phyloP scores from a whole-genome alignment of 2,329 filamentous ascomycete species.

The Sarocladium strictum region DNA sequence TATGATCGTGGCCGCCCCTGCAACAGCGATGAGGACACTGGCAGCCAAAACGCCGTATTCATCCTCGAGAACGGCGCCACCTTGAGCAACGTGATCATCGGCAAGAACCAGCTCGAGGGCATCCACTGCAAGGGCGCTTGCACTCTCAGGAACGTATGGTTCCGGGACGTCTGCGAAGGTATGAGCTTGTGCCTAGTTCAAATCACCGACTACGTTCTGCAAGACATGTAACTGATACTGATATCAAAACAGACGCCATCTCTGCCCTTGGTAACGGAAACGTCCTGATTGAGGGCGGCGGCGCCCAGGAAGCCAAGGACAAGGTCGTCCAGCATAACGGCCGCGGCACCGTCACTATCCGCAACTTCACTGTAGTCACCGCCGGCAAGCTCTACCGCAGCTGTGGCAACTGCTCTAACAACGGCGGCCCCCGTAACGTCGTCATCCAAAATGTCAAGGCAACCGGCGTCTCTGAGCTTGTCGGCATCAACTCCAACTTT shows the following conservation, averaged over 20 bases:
- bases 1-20: conserved; percentile 17
- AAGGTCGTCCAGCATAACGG: conserved; percentile 30
- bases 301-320: conserved; percentile 25
- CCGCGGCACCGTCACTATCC: conserved; percentile 22
- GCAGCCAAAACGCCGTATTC: conserved; percentile 32
- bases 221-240: too few species aligned
- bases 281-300: conserved; percentile 22
- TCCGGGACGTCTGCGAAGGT: conserved; percentile 37
- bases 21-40: conserved; percentile 15
- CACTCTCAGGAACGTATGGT: conserved; percentile 42
- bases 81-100: conserved; percentile 40
- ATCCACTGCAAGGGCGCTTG: conserved; percentile 39
- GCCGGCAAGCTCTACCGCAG: conserved; percentile 42
- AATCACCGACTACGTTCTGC: background rate
- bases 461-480: conserved; percentile 35
- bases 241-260: background rate
- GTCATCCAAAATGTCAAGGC: conserved; percentile 38
- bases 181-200: background rate
- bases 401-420: conserved; percentile 39
- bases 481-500: conserved; percentile 33
- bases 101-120: conserved; percentile 37
- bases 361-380: conserved; percentile 28
- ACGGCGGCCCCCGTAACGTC: conserved; percentile 20
- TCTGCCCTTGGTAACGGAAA: conserved; percentile 1
- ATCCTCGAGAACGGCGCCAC: conserved; percentile 34